Evolutionary conservation across 345 rosid species (phyloP), one percentile per base, ranked within the genome.

Genomic region (Theobroma cacao): DNA sequence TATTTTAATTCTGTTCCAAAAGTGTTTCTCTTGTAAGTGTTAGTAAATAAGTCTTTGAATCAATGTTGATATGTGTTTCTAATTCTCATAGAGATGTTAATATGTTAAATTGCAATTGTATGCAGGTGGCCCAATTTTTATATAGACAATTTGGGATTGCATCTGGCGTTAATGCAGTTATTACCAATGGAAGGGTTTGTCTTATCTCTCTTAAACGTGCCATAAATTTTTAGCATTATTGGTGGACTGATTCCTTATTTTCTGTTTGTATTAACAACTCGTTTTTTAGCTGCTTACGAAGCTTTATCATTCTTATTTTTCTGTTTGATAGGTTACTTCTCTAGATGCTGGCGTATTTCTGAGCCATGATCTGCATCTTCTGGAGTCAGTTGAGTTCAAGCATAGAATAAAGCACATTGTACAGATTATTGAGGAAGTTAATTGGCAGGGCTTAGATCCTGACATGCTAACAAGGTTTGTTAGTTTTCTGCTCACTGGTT

Each of bases 181-280:
- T 96, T 79, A 92, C 99, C 76, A 96, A 90, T 79, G 99, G 99
- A 85, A 89, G 99, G 94, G 99, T 96, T 67, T 80, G 92, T 80
- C 74, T 61, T 34, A 33, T 58, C 40, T 52, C 11, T 76, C 33
- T 31, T 71, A 22, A 22, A 28, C 17, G 30, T 43, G 17, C 75
- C 20, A 24, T 69, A 28, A 26, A 48, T 48, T 13, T 48, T 30
- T 48, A 70, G 74, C 17, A 48, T 48, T 70, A 8, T 47, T 70
- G 56, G 47, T 45, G 36, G 20, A 45, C 38, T 58, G 31, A 28
- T 59, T 28, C 53, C 43, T 69, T 64, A 11, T 59, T 59, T 73
- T 52, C 28, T 47, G 15, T 40, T 60, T 62, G 20, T 9, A 28
- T 52, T 55, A 30, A 14, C 45, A 24, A 38, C 40, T 33, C 17